Conservation (phyloP, 2,329 filamentous ascomycete species). For the Claviceps arundinis region DNA sequence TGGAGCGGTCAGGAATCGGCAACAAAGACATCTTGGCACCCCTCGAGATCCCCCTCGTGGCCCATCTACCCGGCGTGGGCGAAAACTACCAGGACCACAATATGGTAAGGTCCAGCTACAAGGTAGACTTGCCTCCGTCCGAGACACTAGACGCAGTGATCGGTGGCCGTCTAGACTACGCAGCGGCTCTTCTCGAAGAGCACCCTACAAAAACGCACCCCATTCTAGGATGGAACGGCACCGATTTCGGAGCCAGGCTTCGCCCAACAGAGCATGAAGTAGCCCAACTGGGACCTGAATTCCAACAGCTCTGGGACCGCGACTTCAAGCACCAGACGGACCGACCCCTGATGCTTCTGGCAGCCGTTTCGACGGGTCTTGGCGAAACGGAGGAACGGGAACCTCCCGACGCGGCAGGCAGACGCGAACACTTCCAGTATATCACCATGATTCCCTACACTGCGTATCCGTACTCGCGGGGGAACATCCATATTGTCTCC, state of each 20-base stretch:
- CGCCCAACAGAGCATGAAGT: constrained; percentile 41
- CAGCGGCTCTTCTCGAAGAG: constrained; percentile 26
- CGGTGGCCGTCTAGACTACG: constrained; percentile 23
- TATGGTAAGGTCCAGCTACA: constrained; percentile 38
- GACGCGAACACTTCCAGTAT: constrained; percentile 26
- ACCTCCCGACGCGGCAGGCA: background rate
- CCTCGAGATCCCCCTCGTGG: constrained; percentile 31
- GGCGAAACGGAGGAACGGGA: constrained; percentile 1
- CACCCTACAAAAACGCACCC: constrained; percentile 23
- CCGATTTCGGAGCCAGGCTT: constrained; percentile 43
- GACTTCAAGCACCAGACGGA: constrained; percentile 33
- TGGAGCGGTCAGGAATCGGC: constrained; percentile 52
- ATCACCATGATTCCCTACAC: constrained; percentile 38
- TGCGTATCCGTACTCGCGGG: constrained; percentile 47
- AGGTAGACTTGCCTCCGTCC: constrained; percentile 14
- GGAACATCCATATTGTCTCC: constrained; percentile 44
- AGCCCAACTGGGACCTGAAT: constrained; percentile 35
- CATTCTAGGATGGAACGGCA: constrained; percentile 42
- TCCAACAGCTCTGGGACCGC: constrained; percentile 39
- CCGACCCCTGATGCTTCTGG: constrained; percentile 34
- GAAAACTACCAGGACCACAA: constrained; percentile 43
- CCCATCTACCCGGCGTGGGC: constrained; percentile 39
- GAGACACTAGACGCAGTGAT: constrained; percentile 37
- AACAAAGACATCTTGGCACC: constrained; percentile 32
- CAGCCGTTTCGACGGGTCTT: constrained; percentile 16